Evolutionary conservation across 805 yeast genomes (phyloP), one percentile per base, ranked within the genome.

Genomic region (Yueomyces sp.): DNA sequence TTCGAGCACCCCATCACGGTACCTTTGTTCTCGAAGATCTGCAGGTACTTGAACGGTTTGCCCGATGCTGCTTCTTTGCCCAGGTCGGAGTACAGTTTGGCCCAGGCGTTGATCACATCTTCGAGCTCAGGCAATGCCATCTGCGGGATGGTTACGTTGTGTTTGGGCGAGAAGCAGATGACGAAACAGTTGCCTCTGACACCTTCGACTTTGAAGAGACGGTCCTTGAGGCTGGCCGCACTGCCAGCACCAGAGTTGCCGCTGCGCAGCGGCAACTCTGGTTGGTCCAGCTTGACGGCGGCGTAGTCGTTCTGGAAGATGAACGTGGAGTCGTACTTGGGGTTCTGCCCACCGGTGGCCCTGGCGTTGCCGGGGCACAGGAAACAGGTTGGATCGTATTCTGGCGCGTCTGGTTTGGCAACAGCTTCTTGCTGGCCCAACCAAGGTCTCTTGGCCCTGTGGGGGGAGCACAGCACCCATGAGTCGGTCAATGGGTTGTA

Each of bases 1-100:
- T 81, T 81, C 3, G 86, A 80, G 55, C 88, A 81, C 37, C 88
- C 88, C 88, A 81, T 81, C 4, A 84, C 81, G 38, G 77, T 67
- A 31, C 88, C 88, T 60, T 81, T 81, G 58, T 81, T 81, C 57
- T 81, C 90, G 56, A 81, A 81, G 36, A 81, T 77, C 62, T 81
- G 87, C 47, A 81, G 61, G 60, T 81, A 80, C 48, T 69, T 68
- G 55, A 57, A 73, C 31, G 81, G 76, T 32, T 60, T 62, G 3
- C 63, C 59, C 19, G 53, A 51, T 5, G 52, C 49, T 4, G 63
- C 63, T 48, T 70, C 69, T 11, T 48, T 48, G 37, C 69, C 59
- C 36, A 80, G 64, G 31, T 63, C 66, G 26, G 53, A 32, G 56
- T 76, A 79, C 36, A 80, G 66, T 4, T 55, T 48, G 52, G 70